Percentiles rank a stretch among this genome's conserved stretches.
phyloP scores from a whole-genome alignment of 148 eudicot genomes.

The Chenopodium album region DNA sequence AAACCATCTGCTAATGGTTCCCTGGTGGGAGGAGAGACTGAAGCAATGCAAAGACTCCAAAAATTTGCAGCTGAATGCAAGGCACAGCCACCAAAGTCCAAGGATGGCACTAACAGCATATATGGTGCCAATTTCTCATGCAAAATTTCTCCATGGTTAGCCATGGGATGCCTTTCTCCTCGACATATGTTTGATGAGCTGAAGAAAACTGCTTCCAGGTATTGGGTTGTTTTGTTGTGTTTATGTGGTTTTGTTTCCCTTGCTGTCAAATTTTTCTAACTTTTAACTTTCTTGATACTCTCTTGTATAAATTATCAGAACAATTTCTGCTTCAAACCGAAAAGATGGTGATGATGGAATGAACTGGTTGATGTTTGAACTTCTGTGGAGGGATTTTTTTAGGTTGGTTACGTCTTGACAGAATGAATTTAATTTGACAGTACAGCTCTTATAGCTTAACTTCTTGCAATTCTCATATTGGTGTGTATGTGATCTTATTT shows the following conservation, averaged over 20 bases:
- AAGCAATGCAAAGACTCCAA: conserved; percentile 82
- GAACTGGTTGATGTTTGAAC: conserved; percentile 96
- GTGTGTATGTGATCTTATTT: neutral
- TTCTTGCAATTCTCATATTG: conserved; percentile 8
- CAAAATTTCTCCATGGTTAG: conserved; percentile 97
- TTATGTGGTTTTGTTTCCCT: neutral
- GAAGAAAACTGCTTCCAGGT: conserved; percentile 82
- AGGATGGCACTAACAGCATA: conserved; percentile 70
- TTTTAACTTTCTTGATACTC: neutral
- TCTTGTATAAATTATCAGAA: conserved; percentile 40
- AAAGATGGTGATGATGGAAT: conserved; percentile 73
- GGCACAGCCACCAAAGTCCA: conserved; percentile 71
- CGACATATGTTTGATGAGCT: conserved; percentile 92
- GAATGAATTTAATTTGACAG: neutral
- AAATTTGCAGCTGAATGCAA: conserved; percentile 82
- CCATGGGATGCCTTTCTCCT: conserved; percentile 96
- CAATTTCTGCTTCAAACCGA: conserved; percentile 67
- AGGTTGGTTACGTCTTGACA: conserved; percentile 45
- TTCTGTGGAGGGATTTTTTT: conserved; percentile 99
- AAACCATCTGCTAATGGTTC: conserved; percentile 70
- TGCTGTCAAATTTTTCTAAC: neutral
- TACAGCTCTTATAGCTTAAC: neutral
- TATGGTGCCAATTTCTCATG: conserved; percentile 96
- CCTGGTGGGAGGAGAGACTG: conserved; percentile 91
- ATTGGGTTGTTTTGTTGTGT: neutral